Evolutionary conservation across 1,284 basidiomycete genomes (phyloP).

Genomic region (Leccinum subspadiceum): DNA sequence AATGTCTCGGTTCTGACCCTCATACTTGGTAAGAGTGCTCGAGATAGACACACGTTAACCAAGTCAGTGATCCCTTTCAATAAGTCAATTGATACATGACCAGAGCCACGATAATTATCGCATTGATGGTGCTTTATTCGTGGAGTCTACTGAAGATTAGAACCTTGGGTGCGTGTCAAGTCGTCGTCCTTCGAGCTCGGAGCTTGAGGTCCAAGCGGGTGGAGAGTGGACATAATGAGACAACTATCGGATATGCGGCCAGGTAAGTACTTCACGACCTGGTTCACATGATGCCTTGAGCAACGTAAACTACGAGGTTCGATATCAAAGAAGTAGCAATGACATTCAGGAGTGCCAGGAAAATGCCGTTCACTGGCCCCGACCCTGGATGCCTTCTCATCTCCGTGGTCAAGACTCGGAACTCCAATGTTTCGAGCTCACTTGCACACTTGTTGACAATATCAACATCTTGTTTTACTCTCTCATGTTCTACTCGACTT

Average conservation of each 20-base stretch:
- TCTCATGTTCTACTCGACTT: constrained; percentile 1
- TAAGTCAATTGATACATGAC: background rate
- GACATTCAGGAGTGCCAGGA: background rate
- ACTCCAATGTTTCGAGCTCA: background rate
- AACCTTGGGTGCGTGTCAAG: background rate
- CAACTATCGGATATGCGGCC: background rate
- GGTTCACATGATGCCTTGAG: background rate
- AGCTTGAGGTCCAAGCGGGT: background rate
- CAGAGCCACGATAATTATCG: background rate
- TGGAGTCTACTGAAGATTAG: background rate
- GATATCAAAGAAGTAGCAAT: background rate
- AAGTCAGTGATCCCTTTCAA: background rate
- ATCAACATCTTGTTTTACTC: background rate
- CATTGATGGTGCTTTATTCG: background rate
- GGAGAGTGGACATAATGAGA: background rate
- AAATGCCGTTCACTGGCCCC: background rate
- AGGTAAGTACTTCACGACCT: background rate
- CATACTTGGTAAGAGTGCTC: constrained; percentile 46
- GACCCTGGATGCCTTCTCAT: background rate
- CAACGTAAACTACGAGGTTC: background rate
- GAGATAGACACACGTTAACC: constrained; percentile 32
- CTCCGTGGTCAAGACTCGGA: constrained; percentile 1
- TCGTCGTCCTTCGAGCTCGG: background rate
- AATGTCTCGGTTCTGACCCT: constrained; percentile 52
- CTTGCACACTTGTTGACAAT: background rate